A percentile compares a stretch with the other conserved stretches of the same genome.
phyloP scores from a whole-genome alignment of 306 rosid genomes.

The Lathyrus sativus region DNA sequence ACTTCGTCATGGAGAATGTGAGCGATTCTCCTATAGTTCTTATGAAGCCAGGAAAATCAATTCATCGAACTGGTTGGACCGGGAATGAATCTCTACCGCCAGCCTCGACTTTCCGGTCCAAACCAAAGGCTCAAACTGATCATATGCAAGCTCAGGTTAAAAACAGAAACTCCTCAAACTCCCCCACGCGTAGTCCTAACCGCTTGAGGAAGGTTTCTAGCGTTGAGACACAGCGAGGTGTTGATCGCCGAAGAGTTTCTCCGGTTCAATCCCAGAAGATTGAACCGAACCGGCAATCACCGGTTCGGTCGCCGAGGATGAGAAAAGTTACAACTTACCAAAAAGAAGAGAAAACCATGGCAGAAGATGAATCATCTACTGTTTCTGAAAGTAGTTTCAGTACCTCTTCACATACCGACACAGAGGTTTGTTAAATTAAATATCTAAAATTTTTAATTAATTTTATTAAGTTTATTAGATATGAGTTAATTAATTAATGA shows the following conservation, averaged over 20 bases:
- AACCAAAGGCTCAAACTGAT: conserved; percentile 45
- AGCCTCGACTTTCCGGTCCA: conserved; percentile 42
- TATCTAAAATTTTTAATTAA: not conserved
- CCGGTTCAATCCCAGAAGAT: conserved; percentile 64
- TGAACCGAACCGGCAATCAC: conserved; percentile 42
- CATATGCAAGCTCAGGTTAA: conserved; percentile 38
- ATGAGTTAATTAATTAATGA: not conserved
- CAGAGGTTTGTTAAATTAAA: conserved; percentile 53
- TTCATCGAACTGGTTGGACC: conserved; percentile 33
- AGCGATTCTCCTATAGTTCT: conserved; percentile 73
- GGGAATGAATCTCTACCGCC: conserved; percentile 64
- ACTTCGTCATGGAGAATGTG: conserved; percentile 45
- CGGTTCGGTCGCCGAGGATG: conserved; percentile 58
- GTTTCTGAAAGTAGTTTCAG: conserved; percentile 76
- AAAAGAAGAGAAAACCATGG: conserved; percentile 34
- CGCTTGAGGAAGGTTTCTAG: conserved; percentile 44
- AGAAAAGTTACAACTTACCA: conserved; percentile 37
- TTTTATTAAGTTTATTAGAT: not conserved
- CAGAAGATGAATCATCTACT: conserved; percentile 75
- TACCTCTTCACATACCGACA: conserved; percentile 65
- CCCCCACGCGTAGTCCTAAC: conserved; percentile 50
- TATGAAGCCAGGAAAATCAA: conserved; percentile 56
- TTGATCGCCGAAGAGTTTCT: conserved; percentile 50
- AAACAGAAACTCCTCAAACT: conserved; percentile 44
- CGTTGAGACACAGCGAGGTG: conserved; percentile 53